Evolutionary conservation across 768 basidiomycete genomes (phyloP), one percentile per base, ranked within the genome.

Genomic region (Phallus indusiatus): DNA sequence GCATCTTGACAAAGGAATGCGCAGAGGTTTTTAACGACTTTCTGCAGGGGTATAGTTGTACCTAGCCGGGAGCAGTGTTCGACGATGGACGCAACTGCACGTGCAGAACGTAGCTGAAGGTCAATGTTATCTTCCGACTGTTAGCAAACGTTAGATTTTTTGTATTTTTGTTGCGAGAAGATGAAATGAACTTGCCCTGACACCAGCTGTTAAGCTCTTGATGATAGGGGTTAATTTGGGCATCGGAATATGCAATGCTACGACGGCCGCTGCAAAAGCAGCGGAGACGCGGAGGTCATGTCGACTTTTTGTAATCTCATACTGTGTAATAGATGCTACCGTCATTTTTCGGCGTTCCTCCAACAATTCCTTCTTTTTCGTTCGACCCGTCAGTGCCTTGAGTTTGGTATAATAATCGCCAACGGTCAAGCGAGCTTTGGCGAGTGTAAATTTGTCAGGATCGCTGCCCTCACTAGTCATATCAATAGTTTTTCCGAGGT

Each of bases 11-110:
- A 98, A 5, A 98, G 75, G 73, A 98, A 98, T 0, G 91, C 94
- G 74, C 92, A 95, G 8, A 98, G 81, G 68, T 99, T 99, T 74
- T 92, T 93, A 63, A 98, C 84, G 59, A 99, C 91, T 76, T 99
- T 99, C 66, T 94, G 91, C 1, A 89, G 88, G 2, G 95, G 94
- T 67, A 94, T 78, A 70, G 53, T 92, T 82, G 49, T 83, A 79
- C 8, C 68, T 83, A 66, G 75, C 75, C 2, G 84, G 78, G 70
- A 59, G 35, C 92, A 96, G 67, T 91, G 90, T 59, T 86, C 83
- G 63, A 97, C 82, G 72, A 99, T 94, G 5, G 84, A 80, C 5
- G 94, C 88, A 16, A 98, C 88, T 0, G 93, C 85, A 0, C 76
- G 76, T 0, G 95, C 95, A 0, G 93, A 91, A 11, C 95, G 89